Evolutionary conservation across 164 flowering plant genomes (phyloP).

Genomic region (Protea cynaroides): DNA sequence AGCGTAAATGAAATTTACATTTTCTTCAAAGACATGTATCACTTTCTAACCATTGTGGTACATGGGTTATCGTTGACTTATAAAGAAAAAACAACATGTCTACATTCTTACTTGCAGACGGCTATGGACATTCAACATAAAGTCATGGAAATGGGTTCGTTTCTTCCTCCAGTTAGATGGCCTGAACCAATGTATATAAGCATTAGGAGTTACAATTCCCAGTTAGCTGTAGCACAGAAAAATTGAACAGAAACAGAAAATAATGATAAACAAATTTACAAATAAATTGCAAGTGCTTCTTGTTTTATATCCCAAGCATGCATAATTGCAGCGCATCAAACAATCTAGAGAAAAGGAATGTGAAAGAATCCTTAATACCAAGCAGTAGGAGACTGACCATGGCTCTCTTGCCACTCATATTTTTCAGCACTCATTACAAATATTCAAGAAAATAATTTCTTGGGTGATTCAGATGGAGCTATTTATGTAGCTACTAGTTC

Average conservation of each 20-base stretch:
- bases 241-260: neutral
- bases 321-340: neutral
- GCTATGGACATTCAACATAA: conserved; percentile 93
- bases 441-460: no score
- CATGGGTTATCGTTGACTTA: neutral
- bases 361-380: neutral
- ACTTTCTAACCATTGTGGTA: neutral
- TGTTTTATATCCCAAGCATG: neutral
- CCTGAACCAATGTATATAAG: conserved; percentile 29
- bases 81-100: neutral
- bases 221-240: neutral
- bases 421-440: no score
- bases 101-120: conserved; percentile 66
- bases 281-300: neutral
- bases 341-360: neutral
- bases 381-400: no score
- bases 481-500: no score
- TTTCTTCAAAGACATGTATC: neutral
- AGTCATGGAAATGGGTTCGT: conserved; percentile 98
- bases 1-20: neutral
- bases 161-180: conserved; percentile 87
- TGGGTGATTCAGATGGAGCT: no score
- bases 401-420: no score
- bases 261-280: neutral
- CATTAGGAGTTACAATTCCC: neutral